Evolutionary conservation across 1,284 basidiomycete species (phyloP), one percentile per base, ranked within the genome.

Genomic region (Takashimella tepidaria): DNA sequence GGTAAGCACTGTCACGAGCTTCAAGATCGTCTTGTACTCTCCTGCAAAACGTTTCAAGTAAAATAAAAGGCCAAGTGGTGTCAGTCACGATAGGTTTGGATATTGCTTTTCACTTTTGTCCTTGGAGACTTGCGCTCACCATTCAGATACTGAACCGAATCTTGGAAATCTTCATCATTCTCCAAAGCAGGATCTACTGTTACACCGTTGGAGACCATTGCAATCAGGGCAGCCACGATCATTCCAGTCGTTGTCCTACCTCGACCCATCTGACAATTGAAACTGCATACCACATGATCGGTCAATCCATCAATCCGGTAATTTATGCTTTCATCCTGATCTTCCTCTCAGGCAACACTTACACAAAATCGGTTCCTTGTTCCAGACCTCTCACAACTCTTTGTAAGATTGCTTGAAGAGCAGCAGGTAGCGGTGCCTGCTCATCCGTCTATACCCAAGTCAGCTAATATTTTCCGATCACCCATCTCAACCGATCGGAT

Each of bases 11-110:
- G 72, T 70, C 1, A 74, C 72, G 24, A 99, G 85, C 65, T 96
- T 92, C 43, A 99, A 77, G 56, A 98, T 97, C 2, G 86, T 89
- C 76, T 97, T 97, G 79, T 97, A 99, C 70, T 98, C 95, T 47
- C 95, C 95, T 87, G 66, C 41, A 22, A 71, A 13, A 20, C n/a
- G 21, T 5, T 21, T 53, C 19, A 57, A 46, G 53, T 49, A n/a
- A 41, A 6, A 42, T 20, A 22, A 1, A 31, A 19, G 43, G 16
- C 4, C 4, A 40, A 51, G n/a, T n/a, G n/a, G n/a, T n/a, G n/a
- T n/a, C n/a, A n/a, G n/a, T n/a, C n/a, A n/a, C n/a, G n/a, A n/a
- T n/a, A n/a, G n/a, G n/a, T n/a, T n/a, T n/a, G n/a, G n/a, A n/a
- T n/a, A n/a, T n/a, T n/a, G n/a, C n/a, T n/a, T n/a, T n/a, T n/a